Conservation (phyloP, 2,329 filamentous ascomycete genomes). For the Fusarium pseudonygamai region DNA sequence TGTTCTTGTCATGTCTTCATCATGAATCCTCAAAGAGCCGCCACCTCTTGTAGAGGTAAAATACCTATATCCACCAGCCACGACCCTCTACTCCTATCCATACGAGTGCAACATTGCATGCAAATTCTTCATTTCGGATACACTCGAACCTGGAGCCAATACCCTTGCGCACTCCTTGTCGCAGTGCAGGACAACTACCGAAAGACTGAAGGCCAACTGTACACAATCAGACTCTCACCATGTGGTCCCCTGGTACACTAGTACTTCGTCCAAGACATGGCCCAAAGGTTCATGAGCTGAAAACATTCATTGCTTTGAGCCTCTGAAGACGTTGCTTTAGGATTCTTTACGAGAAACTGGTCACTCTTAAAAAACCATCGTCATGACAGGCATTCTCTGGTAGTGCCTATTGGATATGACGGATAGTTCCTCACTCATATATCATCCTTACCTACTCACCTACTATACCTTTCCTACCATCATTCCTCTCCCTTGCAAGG, state of each 20-base stretch:
- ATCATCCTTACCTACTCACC: constrained; percentile 6
- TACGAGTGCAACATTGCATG: constrained; percentile 27
- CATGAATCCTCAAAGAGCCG: not conserved
- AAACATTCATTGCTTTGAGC: constrained; percentile 1
- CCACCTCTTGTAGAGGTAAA: not conserved
- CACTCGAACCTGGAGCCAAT: constrained; percentile 2
- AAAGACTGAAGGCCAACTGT: constrained; percentile 7
- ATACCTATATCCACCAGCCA: constrained; percentile 3
- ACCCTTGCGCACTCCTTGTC: constrained; percentile 1
- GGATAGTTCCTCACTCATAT: constrained; percentile 8
- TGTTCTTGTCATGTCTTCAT: not conserved
- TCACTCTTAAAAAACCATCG: not conserved
- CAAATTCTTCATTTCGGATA: constrained; percentile 6
- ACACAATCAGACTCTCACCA: constrained; percentile 24
- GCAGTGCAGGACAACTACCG: constrained; percentile 24
- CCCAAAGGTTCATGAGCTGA: constrained; percentile 5
- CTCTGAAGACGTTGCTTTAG: not conserved
- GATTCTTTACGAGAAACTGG: not conserved
- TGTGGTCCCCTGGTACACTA: constrained; percentile 29
- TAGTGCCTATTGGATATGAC: not conserved
- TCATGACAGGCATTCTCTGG: not conserved
- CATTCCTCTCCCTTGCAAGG: constrained; percentile 11
- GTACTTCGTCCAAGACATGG: constrained; percentile 36
- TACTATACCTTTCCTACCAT: not conserved
- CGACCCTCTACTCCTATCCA: constrained; percentile 3